Evolutionary conservation across 2,329 filamentous ascomycete species (phyloP).

Genomic region (Dothideomycetes sp.): DNA sequence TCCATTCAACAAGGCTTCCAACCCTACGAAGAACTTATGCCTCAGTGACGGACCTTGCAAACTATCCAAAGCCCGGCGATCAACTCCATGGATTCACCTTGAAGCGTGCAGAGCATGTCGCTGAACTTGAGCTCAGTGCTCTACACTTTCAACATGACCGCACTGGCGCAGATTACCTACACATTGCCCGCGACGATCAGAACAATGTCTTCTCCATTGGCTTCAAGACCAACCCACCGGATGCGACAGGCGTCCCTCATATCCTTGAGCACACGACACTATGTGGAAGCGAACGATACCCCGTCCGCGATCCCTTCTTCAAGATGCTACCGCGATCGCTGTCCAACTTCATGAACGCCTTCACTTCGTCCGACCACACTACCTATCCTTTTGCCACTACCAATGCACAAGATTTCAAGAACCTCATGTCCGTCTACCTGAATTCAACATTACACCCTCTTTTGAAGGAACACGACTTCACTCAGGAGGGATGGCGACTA

Average conservation of each 20-base stretch:
- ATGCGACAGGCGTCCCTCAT: conserved; percentile 92
- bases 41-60: conserved; percentile 66
- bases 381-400: conserved; percentile 98
- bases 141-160: conserved; percentile 86
- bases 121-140: conserved; percentile 86
- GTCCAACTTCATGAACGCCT: conserved; percentile 99
- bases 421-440: conserved; percentile 91
- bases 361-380: conserved; percentile 91
- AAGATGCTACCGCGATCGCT: conserved; percentile 97
- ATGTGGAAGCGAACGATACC: conserved; percentile 92
- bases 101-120: conserved; percentile 79
- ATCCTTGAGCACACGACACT: conserved; percentile 96
- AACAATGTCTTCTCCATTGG: conserved; percentile 99
- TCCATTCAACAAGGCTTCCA: conserved; percentile 3
- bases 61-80: conserved; percentile 70
- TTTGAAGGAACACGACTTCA: conserved; percentile 83
- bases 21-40: conserved; percentile 34
- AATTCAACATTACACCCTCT: conserved; percentile 88
- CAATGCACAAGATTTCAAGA: conserved; percentile 89
- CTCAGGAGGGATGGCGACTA: conserved; percentile 93
- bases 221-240: conserved; percentile 97
- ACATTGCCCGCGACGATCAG: conserved; percentile 87
- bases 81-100: conserved; percentile 91
- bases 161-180: conserved; percentile 90
- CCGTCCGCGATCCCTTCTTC: conserved; percentile 98